Conservation (phyloP, 345 rosid genomes). For the Citrus maxima region DNA sequence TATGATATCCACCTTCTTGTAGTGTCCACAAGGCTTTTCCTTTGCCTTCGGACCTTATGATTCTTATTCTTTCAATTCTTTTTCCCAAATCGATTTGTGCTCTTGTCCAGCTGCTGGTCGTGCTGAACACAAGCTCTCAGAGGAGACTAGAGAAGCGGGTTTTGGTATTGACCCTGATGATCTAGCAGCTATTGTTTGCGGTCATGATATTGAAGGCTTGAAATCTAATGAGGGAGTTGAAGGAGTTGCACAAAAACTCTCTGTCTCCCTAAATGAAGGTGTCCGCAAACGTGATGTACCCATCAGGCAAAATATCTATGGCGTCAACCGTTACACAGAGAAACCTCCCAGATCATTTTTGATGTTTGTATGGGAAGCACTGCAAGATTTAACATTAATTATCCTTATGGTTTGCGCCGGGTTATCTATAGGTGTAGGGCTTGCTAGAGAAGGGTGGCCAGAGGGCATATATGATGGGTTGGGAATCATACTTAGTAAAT, state of each 20-base stretch:
- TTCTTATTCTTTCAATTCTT: background rate
- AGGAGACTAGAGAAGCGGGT: conserved; percentile 59
- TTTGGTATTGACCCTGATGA: conserved; percentile 69
- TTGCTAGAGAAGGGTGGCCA: conserved; percentile 90
- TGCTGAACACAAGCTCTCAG: conserved; percentile 50
- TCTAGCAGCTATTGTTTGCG: conserved; percentile 64
- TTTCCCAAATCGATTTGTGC: background rate
- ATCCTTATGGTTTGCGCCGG: conserved; percentile 78
- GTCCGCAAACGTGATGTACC: conserved; percentile 39
- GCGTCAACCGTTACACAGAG: conserved; percentile 64
- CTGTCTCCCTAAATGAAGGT: conserved; percentile 60
- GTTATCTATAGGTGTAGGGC: conserved; percentile 77
- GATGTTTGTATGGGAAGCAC: conserved; percentile 87
- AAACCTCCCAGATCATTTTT: conserved; percentile 71
- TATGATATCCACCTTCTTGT: conserved; percentile 27
- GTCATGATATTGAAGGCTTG: conserved; percentile 58
- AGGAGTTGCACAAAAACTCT: conserved; percentile 57
- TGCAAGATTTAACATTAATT: conserved; percentile 77
- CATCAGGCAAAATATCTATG: conserved; percentile 66
- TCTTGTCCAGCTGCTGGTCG: conserved; percentile 50
- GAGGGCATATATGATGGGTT: conserved; percentile 81
- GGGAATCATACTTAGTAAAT: conserved; percentile 77
- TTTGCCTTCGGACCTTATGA: background rate
- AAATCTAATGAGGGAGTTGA: conserved; percentile 51
- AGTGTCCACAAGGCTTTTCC: conserved; percentile 19